Percentiles rank a stretch among this genome's conserved stretches.
Conservation (phyloP, 2,329 filamentous ascomycete genomes). For the Colletotrichum sp. region DNA sequence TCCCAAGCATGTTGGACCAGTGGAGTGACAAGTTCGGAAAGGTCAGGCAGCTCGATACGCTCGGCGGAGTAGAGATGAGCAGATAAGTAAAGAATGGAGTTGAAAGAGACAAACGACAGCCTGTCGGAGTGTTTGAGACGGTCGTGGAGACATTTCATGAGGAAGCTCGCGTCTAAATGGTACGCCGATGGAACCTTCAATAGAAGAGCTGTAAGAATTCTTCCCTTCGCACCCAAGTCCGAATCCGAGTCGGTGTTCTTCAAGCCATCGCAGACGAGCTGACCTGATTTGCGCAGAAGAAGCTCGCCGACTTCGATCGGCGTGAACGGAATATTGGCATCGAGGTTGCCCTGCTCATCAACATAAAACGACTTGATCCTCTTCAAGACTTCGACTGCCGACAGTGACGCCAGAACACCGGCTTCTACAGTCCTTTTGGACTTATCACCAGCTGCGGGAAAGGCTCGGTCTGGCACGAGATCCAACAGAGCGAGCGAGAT, state of each 20-base stretch:
- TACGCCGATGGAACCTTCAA: conserved; percentile 54
- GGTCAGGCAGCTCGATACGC: conserved; percentile 55
- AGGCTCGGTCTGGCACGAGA: conserved; percentile 68
- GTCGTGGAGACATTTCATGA: conserved; percentile 57
- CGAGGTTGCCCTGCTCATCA: conserved; percentile 72
- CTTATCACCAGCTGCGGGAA: conserved; percentile 40
- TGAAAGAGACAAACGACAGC: conserved; percentile 60
- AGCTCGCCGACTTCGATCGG: conserved; percentile 62
- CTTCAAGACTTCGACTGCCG: conserved; percentile 60
- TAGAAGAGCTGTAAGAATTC: conserved; percentile 63
- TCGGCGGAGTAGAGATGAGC: conserved; percentile 60
- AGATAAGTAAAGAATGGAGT: conserved; percentile 62
- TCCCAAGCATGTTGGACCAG: conserved; percentile 79
- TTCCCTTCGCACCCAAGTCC: conserved; percentile 62
- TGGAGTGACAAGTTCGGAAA: conserved; percentile 68
- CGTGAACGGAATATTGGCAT: conserved; percentile 65
- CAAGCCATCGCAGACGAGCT: conserved; percentile 54
- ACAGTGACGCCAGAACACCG: conserved; percentile 33
- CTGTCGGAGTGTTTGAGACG: conserved; percentile 43
- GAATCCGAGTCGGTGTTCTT: conserved; percentile 42
- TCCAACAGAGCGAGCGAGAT: conserved; percentile 65
- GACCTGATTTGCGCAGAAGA: conserved; percentile 65
- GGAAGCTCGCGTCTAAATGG: conserved; percentile 46
- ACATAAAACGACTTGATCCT: conserved; percentile 72
- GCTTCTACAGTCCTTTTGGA: conserved; percentile 27